phyloP scores from a whole-genome alignment of 257 asterid genomes.

The Galeopsis tetrahit region DNA sequence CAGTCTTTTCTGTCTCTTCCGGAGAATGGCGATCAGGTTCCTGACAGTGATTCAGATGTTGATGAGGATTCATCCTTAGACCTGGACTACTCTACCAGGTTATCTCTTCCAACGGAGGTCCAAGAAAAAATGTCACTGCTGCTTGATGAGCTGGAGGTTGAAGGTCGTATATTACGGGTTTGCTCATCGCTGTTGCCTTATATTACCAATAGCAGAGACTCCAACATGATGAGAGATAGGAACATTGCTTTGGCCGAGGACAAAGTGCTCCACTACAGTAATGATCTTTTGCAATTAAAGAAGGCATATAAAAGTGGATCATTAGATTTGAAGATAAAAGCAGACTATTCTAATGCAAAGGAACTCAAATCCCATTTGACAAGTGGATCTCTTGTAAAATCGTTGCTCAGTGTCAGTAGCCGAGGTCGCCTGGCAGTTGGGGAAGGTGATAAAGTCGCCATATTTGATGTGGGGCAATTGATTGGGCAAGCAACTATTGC shows the following conservation, averaged over 20 bases:
- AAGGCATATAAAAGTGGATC: conserved; percentile 99
- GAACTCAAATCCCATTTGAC: conserved; percentile 92
- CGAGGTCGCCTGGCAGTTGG: conserved; percentile 99
- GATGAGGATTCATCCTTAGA: conserved; percentile 80
- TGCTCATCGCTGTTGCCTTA: conserved; percentile 81
- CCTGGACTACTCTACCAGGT: conserved; percentile 61
- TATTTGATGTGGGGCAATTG: conserved; percentile 96
- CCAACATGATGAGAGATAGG: conserved; percentile 64
- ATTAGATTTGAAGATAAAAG: conserved; percentile 91
- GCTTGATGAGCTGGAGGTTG: conserved; percentile 77
- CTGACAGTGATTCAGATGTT: conserved; percentile 91
- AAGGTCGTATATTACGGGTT: conserved; percentile 67
- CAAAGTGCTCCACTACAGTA: conserved; percentile 67
- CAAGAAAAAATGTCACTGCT: conserved; percentile 74
- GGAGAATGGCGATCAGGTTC: conserved; percentile 81
- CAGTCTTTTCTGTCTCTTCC: conserved; percentile 82
- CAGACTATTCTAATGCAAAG: conserved; percentile 94
- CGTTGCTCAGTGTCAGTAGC: conserved; percentile 82
- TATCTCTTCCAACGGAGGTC: conserved; percentile 77
- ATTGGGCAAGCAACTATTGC: conserved; percentile 95
- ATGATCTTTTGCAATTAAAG: conserved; percentile 88
- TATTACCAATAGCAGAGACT: conserved; percentile 67
- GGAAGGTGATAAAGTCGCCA: conserved; percentile 98
- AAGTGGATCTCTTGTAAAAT: conserved; percentile 94
- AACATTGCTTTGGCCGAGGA: conserved; percentile 66